phyloP scores from a whole-genome alignment of 495 filamentous ascomycete species.

The Cudoniella acicularis region DNA sequence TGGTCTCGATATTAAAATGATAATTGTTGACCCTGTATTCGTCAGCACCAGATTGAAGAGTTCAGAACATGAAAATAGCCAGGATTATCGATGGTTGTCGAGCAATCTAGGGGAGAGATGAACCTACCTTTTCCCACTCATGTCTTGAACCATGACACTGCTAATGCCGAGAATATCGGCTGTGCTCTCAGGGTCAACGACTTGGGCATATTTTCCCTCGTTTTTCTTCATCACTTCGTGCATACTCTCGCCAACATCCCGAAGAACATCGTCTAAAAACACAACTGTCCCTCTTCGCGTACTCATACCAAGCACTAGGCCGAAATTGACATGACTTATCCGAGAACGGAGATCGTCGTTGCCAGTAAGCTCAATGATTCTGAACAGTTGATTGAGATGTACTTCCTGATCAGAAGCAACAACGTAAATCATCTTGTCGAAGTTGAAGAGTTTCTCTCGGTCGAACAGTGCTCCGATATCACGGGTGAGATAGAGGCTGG shows the following conservation, averaged over 20 bases:
- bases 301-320: conserved; percentile 59
- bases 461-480: conserved; percentile 61
- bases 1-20: conserved; percentile 57
- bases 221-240: conserved; percentile 63
- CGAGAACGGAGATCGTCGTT: conserved; percentile 53
- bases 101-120: too few species aligned
- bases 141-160: conserved; percentile 63
- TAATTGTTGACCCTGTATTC: conserved; percentile 60
- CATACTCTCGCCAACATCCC: conserved; percentile 60
- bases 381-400: conserved; percentile 63
- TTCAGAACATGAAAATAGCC: too few species aligned
- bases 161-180: conserved; percentile 60
- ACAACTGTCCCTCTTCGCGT: conserved; percentile 55
- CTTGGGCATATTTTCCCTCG: conserved; percentile 54
- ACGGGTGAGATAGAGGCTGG: conserved; percentile 61
- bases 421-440: conserved; percentile 68
- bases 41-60: too few species aligned
- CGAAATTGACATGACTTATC: conserved; percentile 61
- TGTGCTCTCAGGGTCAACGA: conserved; percentile 49
- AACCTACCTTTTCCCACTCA: conserved; percentile 57
- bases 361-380: conserved; percentile 59
- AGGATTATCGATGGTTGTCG: not conserved
- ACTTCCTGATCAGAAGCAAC: conserved; percentile 58
- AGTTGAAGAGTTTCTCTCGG: conserved; percentile 56
- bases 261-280: conserved; percentile 60